A percentile compares a stretch with the other conserved stretches of the same genome.
phyloP scores from a whole-genome alignment of 2,329 filamentous ascomycete species.

The Arthrobotrys sinensis region DNA sequence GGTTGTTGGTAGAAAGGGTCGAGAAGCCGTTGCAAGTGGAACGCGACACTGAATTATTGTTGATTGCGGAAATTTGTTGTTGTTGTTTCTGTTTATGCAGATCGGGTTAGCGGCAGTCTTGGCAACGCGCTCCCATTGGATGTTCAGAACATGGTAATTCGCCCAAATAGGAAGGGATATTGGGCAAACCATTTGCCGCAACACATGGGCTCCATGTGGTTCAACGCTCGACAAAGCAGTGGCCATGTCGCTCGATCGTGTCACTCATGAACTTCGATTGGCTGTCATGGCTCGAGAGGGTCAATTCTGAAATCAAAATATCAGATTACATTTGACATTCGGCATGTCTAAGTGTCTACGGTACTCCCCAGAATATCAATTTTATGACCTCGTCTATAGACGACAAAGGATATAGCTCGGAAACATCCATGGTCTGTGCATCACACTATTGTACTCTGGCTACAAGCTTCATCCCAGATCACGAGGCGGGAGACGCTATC shows the following conservation, averaged over 20 bases:
- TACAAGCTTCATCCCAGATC: conserved; percentile 5
- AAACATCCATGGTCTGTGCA: conserved; percentile 14
- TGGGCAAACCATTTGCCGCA: conserved; percentile 1
- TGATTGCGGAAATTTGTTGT: conserved; percentile 55
- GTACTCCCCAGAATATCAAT: not conserved
- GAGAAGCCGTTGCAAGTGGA: conserved; percentile 23
- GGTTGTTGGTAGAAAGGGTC: conserved; percentile 5
- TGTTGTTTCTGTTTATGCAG: conserved; percentile 55
- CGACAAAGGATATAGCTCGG: conserved; percentile 1
- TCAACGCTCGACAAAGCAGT: not conserved
- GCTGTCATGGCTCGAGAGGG: not conserved
- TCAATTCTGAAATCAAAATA: not conserved
- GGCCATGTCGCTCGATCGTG: not conserved
- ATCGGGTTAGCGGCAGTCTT: conserved; percentile 40
- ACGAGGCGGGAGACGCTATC: not conserved
- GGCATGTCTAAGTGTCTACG: not conserved
- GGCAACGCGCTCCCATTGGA: conserved; percentile 41
- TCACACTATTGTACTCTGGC: not conserved
- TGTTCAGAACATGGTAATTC: not conserved
- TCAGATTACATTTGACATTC: not conserved
- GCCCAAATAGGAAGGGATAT: conserved; percentile 20
- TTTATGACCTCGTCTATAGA: not conserved
- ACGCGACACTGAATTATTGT: conserved; percentile 50
- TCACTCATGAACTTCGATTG: not conserved
- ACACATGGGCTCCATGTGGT: conserved; percentile 19